Evolutionary conservation across 257 asterid genomes (phyloP).

Genomic region (Solanum boliviense): DNA sequence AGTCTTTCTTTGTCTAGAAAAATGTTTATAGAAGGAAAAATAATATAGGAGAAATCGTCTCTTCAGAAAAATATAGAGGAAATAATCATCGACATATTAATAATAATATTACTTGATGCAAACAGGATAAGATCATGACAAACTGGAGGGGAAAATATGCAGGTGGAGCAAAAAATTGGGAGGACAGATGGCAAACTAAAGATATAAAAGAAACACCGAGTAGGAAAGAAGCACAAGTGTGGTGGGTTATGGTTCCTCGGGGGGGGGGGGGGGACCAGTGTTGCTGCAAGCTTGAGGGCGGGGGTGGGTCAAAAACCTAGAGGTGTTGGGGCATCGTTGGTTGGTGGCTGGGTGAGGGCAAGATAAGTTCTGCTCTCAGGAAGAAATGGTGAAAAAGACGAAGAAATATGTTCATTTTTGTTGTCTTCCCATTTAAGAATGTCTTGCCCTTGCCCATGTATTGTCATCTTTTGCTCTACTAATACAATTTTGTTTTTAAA

Average conservation of each 20-base stretch:
- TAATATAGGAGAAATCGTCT: not conserved
- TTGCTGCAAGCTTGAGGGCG: not conserved
- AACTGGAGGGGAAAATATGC: not conserved
- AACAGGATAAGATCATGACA: not conserved
- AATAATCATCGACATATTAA: not conserved
- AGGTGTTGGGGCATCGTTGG: not conserved
- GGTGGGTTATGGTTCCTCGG: not conserved
- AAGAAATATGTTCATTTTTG: not conserved
- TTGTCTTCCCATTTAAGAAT: not conserved
- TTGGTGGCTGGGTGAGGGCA: not conserved
- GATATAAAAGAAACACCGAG: not conserved
- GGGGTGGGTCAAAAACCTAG: not conserved
- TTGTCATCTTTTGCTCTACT: not conserved
- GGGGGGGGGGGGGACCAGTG: not conserved
- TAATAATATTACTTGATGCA: not conserved
- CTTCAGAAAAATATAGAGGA: not conserved
- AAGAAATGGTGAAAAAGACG: not conserved
- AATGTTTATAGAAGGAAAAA: not conserved
- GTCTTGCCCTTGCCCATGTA: not conserved
- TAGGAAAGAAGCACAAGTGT: not conserved
- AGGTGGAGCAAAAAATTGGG: not conserved
- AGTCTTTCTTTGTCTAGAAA: not conserved
- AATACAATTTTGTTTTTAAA: not conserved
- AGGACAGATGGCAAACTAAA: not conserved
- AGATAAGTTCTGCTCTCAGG: not conserved